These are phyloP conservation scores for Ganoderma sinense DNA, from an alignment of 1,284 basidiomycete genomes.

Conservation along the genomic window DNA sequence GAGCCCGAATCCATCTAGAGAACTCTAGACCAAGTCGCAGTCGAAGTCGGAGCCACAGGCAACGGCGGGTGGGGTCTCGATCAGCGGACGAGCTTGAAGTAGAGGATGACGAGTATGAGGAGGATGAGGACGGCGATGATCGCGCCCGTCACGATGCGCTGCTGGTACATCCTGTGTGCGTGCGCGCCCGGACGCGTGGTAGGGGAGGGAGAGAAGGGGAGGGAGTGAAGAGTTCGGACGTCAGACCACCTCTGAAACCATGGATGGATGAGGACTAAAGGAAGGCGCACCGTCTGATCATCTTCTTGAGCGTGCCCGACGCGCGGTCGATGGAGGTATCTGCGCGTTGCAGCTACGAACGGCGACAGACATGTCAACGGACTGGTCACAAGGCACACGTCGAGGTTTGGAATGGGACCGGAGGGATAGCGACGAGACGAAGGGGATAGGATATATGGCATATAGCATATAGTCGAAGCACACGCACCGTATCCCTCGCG, in stretches of 20 bases:
- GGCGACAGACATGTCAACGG: neutral
- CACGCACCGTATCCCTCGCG: slow-evolving; percentile 83
- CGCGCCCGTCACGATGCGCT: slow-evolving; percentile 74
- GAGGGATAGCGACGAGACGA: neutral
- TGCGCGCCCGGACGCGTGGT: slow-evolving; percentile 42
- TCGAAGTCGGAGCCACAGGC: too few relatives aligned
- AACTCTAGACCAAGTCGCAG: neutral
- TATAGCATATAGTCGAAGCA: neutral
- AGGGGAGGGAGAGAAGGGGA: neutral
- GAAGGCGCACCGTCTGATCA: slow-evolving; percentile 71
- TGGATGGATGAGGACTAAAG: too few relatives aligned
- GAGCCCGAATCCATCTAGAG: too few relatives aligned
- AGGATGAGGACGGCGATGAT: slow-evolving; percentile 76
- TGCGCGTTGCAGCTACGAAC: slow-evolving; percentile 66
- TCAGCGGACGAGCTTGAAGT: slow-evolving; percentile 67
- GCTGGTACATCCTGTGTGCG: slow-evolving; percentile 78
- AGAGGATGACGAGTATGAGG: slow-evolving; percentile 75
- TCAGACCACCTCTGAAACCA: too few relatives aligned
- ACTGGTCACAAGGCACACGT: neutral
- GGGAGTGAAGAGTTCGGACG: slow-evolving; percentile 2
- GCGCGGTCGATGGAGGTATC: slow-evolving; percentile 78
- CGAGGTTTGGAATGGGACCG: neutral
- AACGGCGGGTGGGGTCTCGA: too few relatives aligned
- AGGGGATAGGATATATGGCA: too few relatives aligned
- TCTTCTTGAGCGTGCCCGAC: slow-evolving; percentile 76